phyloP scores from a whole-genome alignment of 495 filamentous ascomycete species.

The Penicillium egyptiacum region DNA sequence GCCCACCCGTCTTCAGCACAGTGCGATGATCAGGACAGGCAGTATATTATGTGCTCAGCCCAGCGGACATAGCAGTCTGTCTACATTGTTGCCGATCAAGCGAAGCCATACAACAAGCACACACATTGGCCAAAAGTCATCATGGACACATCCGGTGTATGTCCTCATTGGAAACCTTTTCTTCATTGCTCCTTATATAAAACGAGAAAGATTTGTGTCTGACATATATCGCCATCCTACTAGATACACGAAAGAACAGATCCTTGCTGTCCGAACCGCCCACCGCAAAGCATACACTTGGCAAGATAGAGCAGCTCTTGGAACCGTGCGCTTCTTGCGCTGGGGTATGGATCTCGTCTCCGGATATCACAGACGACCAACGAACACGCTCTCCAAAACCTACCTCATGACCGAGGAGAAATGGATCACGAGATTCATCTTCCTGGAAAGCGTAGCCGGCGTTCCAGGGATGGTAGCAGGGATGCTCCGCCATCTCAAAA shows the following conservation, averaged over 20 bases:
- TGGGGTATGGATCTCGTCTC: conserved; percentile 60
- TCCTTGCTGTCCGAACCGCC: conserved; percentile 54
- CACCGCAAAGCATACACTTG: conserved; percentile 59
- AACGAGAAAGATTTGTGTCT: not conserved
- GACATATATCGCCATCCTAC: not conserved
- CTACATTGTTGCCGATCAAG: not conserved
- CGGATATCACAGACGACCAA: conserved; percentile 58
- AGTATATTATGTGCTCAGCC: not conserved
- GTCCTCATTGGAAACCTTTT: not conserved
- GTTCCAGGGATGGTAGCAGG: conserved; percentile 91
- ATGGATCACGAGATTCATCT: conserved; percentile 76
- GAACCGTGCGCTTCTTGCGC: conserved; percentile 53
- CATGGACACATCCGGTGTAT: conserved; percentile 15
- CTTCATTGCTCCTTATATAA: not conserved
- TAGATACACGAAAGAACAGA: conserved; percentile 37
- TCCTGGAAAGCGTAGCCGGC: conserved; percentile 83
- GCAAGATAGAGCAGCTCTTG: conserved; percentile 59
- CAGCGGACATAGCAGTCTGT: not conserved
- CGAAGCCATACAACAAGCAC: conserved; percentile 4
- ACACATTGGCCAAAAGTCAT: conserved; percentile 8
- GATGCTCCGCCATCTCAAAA: conserved; percentile 78
- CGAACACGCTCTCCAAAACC: conserved; percentile 11
- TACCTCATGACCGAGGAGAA: conserved; percentile 63
- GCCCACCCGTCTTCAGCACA: not conserved
- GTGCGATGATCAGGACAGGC: not conserved